These are phyloP conservation scores for Kodamaea restingae DNA, from an alignment of 805 yeast genomes.

Conservation along the genomic window DNA sequence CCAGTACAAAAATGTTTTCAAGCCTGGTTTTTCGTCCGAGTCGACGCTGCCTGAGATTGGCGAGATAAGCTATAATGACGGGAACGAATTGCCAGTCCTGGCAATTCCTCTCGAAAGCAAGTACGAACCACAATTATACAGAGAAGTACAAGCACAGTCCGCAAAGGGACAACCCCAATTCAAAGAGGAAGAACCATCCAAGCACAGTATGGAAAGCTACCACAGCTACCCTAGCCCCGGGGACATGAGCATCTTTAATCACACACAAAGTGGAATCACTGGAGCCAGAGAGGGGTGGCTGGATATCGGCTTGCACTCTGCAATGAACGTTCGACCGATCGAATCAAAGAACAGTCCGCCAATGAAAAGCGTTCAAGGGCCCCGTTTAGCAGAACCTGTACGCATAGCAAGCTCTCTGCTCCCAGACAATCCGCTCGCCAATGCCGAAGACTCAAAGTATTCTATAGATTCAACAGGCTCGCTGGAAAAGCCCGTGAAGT, in stretches of 20 bases:
- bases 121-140: no score
- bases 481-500: background rate
- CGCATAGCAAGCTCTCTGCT: background rate
- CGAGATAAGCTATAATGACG: conserved; percentile 1
- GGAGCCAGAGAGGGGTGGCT: conserved; percentile 2
- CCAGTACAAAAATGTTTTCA: conserved; percentile 8
- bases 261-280: background rate
- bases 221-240: no score
- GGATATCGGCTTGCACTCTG: background rate
- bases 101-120: background rate
- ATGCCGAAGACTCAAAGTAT: background rate
- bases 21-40: conserved; percentile 1
- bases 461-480: background rate
- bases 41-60: conserved; percentile 3
- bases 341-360: no score
- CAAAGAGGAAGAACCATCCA: no score
- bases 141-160: no score
- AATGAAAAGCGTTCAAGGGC: no score
- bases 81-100: conserved; percentile 2
- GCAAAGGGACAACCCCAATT: no score
- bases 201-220: no score
- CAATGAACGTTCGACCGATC: background rate
- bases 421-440: no score
- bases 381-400: background rate
- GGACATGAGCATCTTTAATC: background rate